Percentiles rank a stretch among this genome's conserved stretches.
phyloP scores from a whole-genome alignment of 768 basidiomycete genomes.

The Hygrophoropsis aurantiaca region DNA sequence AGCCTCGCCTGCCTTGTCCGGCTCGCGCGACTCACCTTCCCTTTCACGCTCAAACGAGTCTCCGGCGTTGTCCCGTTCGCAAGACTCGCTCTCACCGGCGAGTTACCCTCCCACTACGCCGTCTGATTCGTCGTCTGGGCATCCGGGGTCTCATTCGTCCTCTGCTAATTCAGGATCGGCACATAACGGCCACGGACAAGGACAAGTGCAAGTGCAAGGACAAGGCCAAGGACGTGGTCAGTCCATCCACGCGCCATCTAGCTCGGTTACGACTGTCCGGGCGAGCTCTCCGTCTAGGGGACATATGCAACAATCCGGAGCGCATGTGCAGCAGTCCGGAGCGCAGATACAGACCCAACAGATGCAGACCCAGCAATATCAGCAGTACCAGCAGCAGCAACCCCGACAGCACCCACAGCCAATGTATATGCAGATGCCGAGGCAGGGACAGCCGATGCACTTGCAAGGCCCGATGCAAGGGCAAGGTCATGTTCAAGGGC shows the following conservation, averaged over 20 bases:
- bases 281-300: no score
- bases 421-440: not conserved
- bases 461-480: not conserved
- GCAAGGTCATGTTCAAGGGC: slow-evolving; percentile 7
- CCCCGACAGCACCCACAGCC: not conserved
- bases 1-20: not conserved
- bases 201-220: not conserved
- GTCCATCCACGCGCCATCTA: slow-evolving; percentile 19
- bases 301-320: no score
- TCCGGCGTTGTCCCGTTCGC: slow-evolving; percentile 6
- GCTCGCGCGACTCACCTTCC: slow-evolving; percentile 9
- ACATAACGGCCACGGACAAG: not conserved
- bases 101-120: slow-evolving; percentile 10
- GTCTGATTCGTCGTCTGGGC: no score
- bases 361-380: slow-evolving; percentile 4
- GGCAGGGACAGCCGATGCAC: not conserved
- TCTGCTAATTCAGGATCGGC: not conserved
- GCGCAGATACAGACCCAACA: no score
- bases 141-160: slow-evolving; percentile 12
- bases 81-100: slow-evolving; percentile 18
- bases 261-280: slow-evolving; percentile 26
- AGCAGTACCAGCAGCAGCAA: not conserved
- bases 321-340: no score
- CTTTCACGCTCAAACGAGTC: slow-evolving; percentile 10
- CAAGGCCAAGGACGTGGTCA: not conserved